Base-by-base conservation (phyloP, 371 early-diverging fungal genomes). In the Batkoa obscura region DNA sequence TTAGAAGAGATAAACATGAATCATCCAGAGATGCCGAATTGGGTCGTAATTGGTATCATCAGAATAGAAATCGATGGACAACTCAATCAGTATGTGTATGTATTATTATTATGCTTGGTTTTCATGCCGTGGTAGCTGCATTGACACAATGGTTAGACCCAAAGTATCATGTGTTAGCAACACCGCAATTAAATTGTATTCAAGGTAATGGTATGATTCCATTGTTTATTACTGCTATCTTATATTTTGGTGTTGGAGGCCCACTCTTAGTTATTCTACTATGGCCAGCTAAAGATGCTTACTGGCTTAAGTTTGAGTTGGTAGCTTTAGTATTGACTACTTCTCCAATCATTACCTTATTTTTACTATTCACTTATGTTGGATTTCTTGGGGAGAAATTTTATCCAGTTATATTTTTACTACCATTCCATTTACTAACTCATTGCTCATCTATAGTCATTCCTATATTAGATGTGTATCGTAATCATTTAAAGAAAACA, bases 211-310 rank as follows among this genome's bases (percentile, higher is more conserved):
- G 50, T 30, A 30, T 49, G 50, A 49, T 49, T 32, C 50, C 50
- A 6, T 13, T 49, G 8, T 30, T 33, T 9, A 30, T 49, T 32
- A 45, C 45, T 3, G 50, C 50, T n/a, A 33, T 49, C 9, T 10
- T 49, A 31, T 49, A 49, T 33, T 49, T 49, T 6, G 35, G 50
- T 49, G 8, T 49, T n/a, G 50, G 50, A 6, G 35, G 50, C 4
- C 50, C 50, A 4, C 2, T 49, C 6, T n/a, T 49, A 4, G 33
- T 23, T 9, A 6, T 49, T 3, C 6, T 35, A 2, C 8, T 49
- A 23, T 49, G 50, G 50, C 8, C 8, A 9, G 50, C 50, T 9
- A 49, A 49, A 23, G 50, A 49, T 49, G 50, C 50, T 9, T 49
- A 49, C n/a, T n/a, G 17, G 3, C n/a, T 49, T 2, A 49, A 49